Conservation (phyloP, 1,284 basidiomycete species). For the Xerocomus minutiporus region DNA sequence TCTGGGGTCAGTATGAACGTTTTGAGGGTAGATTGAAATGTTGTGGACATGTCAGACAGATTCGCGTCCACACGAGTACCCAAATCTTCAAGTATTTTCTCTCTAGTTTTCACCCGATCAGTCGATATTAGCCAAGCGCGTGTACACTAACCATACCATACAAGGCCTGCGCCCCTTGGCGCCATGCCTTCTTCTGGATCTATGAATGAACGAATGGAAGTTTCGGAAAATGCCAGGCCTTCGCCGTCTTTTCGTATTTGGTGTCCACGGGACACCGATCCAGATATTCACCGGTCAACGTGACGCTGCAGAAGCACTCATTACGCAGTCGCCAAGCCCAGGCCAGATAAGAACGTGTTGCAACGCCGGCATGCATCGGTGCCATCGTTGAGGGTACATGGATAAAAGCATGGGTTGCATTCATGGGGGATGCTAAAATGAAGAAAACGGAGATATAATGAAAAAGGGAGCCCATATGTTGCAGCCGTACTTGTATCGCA, state of each 20-base stretch:
- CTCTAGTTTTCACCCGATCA: not conserved
- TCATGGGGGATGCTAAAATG: constrained; percentile 19
- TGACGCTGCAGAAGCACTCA: constrained; percentile 1
- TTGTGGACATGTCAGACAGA: not conserved
- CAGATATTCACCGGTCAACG: not conserved
- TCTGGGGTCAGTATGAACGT: not conserved
- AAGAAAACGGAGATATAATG: constrained; percentile 7
- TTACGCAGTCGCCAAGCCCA: not conserved
- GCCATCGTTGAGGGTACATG: constrained; percentile 17
- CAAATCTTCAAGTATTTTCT: not conserved
- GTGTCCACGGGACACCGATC: not conserved
- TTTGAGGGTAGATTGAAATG: not conserved
- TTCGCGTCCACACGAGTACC: not conserved
- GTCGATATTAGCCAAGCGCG: not conserved
- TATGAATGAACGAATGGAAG: constrained; percentile 9
- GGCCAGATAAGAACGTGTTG: constrained; percentile 8
- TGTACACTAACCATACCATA: not conserved
- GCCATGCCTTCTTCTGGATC: constrained; percentile 1
- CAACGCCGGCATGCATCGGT: constrained; percentile 1
- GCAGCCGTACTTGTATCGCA: constrained; percentile 23
- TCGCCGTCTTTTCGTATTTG: not conserved
- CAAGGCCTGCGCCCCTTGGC: not conserved
- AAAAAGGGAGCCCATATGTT: constrained; percentile 18
- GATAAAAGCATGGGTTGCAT: constrained; percentile 25
- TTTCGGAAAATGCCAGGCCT: constrained; percentile 19